Evolutionary conservation across 2,329 filamentous ascomycete genomes (phyloP).

Genomic region (Esteya vermicola): DNA sequence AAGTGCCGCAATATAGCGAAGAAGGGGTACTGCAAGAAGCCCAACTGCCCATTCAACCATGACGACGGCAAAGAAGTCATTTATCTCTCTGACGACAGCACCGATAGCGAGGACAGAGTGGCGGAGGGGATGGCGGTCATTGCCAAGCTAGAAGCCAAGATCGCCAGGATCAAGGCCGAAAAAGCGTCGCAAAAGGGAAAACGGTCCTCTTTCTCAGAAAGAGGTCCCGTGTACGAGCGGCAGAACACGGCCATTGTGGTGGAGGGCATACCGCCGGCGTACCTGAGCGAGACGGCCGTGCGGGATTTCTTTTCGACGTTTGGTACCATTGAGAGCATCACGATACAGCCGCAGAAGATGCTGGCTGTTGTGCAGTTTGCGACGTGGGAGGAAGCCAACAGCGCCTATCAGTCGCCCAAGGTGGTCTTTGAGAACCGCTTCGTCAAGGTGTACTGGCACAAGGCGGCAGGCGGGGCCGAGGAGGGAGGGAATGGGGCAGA

Average conservation of each 20-base stretch:
- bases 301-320: slow-evolving; percentile 59
- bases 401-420: slow-evolving; percentile 63
- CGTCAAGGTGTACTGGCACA: slow-evolving; percentile 72
- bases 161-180: too few relatives aligned
- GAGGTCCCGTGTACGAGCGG: slow-evolving; percentile 47
- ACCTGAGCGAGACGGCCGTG: slow-evolving; percentile 50
- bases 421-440: slow-evolving; percentile 76
- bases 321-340: slow-evolving; percentile 48
- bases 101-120: not conserved
- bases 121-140: not conserved
- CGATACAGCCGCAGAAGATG: slow-evolving; percentile 51
- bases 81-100: not conserved
- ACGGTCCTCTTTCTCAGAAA: slow-evolving; percentile 47
- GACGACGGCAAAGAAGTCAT: too few relatives aligned
- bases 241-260: slow-evolving; percentile 57
- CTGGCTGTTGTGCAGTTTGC: slow-evolving; percentile 58
- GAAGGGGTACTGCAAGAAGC: slow-evolving; percentile 57
- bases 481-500: slow-evolving; percentile 8
- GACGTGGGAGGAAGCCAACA: slow-evolving; percentile 49
- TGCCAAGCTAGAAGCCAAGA: too few relatives aligned
- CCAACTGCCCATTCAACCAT: slow-evolving; percentile 58
- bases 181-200: slow-evolving; percentile 15
- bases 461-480: slow-evolving; percentile 21
- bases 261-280: slow-evolving; percentile 62
- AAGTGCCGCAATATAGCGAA: slow-evolving; percentile 58